Conservation (phyloP, 495 filamentous ascomycete genomes). For the Neurospora tetraspora region DNA sequence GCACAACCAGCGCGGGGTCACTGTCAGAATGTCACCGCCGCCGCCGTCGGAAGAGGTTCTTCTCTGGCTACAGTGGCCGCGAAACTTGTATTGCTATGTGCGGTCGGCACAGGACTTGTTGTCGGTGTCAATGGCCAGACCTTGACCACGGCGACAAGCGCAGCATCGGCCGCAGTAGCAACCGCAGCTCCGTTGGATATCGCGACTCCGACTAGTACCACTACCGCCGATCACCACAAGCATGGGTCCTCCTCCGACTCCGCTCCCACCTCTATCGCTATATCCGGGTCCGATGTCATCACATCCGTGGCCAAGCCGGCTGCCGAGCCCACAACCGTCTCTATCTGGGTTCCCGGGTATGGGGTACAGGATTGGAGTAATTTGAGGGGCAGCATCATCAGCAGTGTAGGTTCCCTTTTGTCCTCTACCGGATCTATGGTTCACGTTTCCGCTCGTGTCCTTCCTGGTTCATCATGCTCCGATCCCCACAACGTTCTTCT, state of each 20-base stretch:
- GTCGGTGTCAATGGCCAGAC: background rate
- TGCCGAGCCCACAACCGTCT: slow-evolving; percentile 17
- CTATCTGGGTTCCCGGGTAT: slow-evolving; percentile 28
- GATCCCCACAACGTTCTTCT: background rate
- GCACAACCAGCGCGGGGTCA: background rate
- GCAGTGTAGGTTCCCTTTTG: slow-evolving; percentile 17
- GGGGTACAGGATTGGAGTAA: slow-evolving; percentile 12
- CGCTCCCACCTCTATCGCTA: background rate
- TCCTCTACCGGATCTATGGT: background rate
- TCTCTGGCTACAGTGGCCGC: background rate
- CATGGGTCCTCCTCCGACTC: background rate
- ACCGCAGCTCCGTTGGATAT: background rate
- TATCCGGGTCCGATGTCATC: background rate
- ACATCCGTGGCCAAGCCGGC: background rate
- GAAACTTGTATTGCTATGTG: background rate
- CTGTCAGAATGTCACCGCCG: background rate
- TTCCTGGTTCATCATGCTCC: background rate
- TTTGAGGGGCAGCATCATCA: slow-evolving; percentile 29
- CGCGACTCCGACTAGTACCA: background rate
- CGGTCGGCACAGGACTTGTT: background rate
- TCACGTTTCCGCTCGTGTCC: background rate
- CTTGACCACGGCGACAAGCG: background rate
- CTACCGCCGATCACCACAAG: background rate
- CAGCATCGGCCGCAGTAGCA: background rate
- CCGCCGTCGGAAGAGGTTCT: background rate